Conservation (phyloP, 2,329 filamentous ascomycete genomes). For the Talaromyces marneffei region DNA sequence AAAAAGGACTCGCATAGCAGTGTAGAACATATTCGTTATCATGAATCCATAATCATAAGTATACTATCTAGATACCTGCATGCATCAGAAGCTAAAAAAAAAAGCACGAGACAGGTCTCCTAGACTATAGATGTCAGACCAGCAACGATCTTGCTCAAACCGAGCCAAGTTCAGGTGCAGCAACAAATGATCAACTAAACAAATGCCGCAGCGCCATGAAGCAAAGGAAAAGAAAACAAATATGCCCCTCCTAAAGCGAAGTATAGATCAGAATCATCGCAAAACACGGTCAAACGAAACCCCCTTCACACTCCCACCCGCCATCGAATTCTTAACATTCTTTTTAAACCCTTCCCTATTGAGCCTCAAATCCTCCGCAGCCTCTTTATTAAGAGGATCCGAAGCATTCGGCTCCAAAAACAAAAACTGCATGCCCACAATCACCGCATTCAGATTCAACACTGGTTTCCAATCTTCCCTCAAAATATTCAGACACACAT, state of each 20-base stretch:
- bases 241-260: neutral
- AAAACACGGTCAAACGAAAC: constrained; percentile 72
- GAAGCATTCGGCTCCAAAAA: constrained; percentile 97
- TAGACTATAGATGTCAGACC: neutral
- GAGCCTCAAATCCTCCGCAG: constrained; percentile 80
- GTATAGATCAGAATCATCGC: constrained; percentile 44
- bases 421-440: constrained; percentile 91
- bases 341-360: constrained; percentile 87
- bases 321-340: constrained; percentile 81
- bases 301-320: constrained; percentile 68
- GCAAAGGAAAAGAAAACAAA: neutral
- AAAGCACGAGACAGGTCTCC: neutral
- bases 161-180: neutral
- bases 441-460: constrained; percentile 90
- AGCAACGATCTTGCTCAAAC: neutral
- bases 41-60: neutral
- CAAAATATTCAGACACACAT: constrained; percentile 95
- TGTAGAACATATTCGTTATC: neutral
- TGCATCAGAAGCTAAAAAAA: neutral
- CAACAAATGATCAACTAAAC: neutral
- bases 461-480: constrained; percentile 99
- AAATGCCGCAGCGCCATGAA: constrained; percentile 6
- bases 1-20: too few species aligned
- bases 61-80: neutral
- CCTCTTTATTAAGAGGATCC: constrained; percentile 97